phyloP scores from a whole-genome alignment of 179 eudicot genomes.

The Beta macrorhiza region DNA sequence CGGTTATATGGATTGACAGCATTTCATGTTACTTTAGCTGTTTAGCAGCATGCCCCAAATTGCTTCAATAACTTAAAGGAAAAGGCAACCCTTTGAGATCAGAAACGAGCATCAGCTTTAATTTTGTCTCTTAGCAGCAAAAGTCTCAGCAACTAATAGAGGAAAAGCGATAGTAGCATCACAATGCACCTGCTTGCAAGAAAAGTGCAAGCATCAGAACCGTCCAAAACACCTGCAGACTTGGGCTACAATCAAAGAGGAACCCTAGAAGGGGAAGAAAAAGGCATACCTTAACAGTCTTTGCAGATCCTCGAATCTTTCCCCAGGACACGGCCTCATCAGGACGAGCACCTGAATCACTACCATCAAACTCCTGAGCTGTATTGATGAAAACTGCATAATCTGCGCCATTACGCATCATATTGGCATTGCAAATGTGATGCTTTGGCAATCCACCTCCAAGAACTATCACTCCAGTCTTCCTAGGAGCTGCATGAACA shows the following conservation, averaged over 20 bases:
- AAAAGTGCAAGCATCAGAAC: slow-evolving; percentile 1
- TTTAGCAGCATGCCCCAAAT: background rate
- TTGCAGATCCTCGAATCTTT: slow-evolving; percentile 81
- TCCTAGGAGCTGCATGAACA: slow-evolving; percentile 78
- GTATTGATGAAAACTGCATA: slow-evolving; percentile 90
- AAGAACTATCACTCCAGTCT: slow-evolving; percentile 87
- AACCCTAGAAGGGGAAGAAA: background rate
- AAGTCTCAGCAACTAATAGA: slow-evolving; percentile 80
- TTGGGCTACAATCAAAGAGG: background rate
- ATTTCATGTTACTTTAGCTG: background rate
- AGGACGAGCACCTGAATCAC: slow-evolving; percentile 96
- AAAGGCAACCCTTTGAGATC: background rate
- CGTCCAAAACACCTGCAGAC: background rate
- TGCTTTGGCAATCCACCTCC: slow-evolving; percentile 98
- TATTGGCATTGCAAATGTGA: slow-evolving; percentile 95
- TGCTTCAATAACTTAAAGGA: background rate
- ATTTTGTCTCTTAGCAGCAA: slow-evolving; percentile 49
- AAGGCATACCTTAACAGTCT: slow-evolving; percentile 61
- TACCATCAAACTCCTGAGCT: slow-evolving; percentile 94
- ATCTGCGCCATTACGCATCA: slow-evolving; percentile 96
- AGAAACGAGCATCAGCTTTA: background rate
- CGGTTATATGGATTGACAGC: background rate
- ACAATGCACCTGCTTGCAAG: slow-evolving; percentile 68
- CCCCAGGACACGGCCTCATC: slow-evolving; percentile 99
- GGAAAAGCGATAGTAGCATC: slow-evolving; percentile 97